Percentiles rank a stretch among this genome's conserved stretches.
These are phyloP conservation scores for Rhododendron kiyosumense DNA, from an alignment of 148 eudicot genomes.

Conservation along the genomic window DNA sequence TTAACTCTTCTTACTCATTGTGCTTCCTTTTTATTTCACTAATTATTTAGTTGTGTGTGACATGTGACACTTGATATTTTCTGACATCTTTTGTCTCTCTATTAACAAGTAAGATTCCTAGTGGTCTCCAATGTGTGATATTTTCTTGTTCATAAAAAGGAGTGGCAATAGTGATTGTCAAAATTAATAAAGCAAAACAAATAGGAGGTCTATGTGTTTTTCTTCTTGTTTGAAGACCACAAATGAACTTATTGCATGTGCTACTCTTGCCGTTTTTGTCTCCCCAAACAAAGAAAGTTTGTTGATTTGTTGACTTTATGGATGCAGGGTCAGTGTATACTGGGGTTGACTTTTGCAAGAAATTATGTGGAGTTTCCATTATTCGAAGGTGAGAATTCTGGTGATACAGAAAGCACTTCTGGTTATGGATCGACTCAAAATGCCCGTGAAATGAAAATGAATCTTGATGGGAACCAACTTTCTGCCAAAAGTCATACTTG, in stretches of 20 bases:
- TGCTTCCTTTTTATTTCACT: not conserved
- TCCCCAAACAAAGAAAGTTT: not conserved
- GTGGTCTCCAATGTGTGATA: not conserved
- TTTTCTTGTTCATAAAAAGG: not conserved
- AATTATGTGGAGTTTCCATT: conserved; percentile 89
- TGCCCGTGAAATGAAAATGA: not conserved
- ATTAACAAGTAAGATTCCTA: not conserved
- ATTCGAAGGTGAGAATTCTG: conserved; percentile 70
- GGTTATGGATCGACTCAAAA: not conserved
- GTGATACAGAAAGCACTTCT: not conserved
- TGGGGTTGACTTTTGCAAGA: conserved; percentile 98
- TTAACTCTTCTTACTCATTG: not conserved
- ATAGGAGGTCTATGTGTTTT: not conserved
- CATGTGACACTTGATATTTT: not conserved
- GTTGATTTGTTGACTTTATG: conserved; percentile 10
- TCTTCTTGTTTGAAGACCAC: not conserved
- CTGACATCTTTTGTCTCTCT: not conserved
- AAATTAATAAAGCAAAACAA: not conserved
- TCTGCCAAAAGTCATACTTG: not conserved
- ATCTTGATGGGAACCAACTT: not conserved
- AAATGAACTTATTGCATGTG: not conserved
- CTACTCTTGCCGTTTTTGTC: not conserved
- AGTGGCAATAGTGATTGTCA: not conserved
- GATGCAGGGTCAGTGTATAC: conserved; percentile 76
- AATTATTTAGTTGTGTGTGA: not conserved